phyloP scores from a whole-genome alignment of 2,329 filamentous ascomycete genomes.

The Paraphoma sp. region DNA sequence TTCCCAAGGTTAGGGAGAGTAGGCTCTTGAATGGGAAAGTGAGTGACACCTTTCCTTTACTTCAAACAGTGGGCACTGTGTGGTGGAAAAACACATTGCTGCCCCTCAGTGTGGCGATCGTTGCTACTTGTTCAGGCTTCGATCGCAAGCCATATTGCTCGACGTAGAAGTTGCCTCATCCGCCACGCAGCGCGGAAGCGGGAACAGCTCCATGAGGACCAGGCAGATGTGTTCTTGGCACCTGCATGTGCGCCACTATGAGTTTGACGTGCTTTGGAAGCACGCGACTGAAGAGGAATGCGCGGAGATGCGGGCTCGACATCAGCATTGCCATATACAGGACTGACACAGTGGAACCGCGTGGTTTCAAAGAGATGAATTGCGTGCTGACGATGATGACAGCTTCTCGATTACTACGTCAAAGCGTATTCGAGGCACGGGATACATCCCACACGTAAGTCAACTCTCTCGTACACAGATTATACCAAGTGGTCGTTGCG shows the following conservation, averaged over 20 bases:
- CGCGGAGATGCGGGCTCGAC: constrained; percentile 2
- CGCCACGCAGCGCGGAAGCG: not conserved
- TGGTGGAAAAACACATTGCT: not conserved
- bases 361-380: constrained; percentile 14
- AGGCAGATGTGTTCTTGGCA: not conserved
- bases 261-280: not conserved
- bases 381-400: constrained; percentile 54
- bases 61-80: not conserved
- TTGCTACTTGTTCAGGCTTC: not conserved
- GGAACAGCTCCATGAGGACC: not conserved
- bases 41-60: constrained; percentile 18
- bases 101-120: not conserved
- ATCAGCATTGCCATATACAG: constrained; percentile 9
- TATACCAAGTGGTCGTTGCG: too few species aligned
- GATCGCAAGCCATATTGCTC: not conserved
- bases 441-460: constrained; percentile 72
- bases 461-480: not conserved
- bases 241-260: not conserved
- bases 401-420: constrained; percentile 73
- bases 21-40: constrained; percentile 69
- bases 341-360: not conserved
- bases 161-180: not conserved
- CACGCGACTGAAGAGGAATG: not conserved
- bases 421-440: constrained; percentile 74
- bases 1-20: constrained; percentile 64